phyloP scores from a whole-genome alignment of 768 basidiomycete genomes.

The Panus rudis region DNA sequence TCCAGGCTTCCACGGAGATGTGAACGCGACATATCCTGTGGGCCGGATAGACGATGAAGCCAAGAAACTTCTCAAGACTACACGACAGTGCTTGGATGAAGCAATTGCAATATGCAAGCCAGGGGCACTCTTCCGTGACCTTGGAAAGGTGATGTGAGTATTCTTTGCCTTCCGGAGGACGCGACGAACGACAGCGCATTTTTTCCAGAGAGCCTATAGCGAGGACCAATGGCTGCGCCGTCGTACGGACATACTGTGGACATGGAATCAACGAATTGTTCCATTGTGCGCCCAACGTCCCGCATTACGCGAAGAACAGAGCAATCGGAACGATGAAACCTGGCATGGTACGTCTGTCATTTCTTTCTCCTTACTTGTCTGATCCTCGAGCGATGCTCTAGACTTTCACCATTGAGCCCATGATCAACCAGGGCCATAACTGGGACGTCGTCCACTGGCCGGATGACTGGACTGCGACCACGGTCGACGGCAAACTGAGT shows the following conservation, averaged over 20 bases:
- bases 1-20: slow-evolving; percentile 83
- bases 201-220: slow-evolving; percentile 72
- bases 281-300: slow-evolving; percentile 81
- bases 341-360: slow-evolving; percentile 63
- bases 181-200: no score
- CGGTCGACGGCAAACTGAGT: slow-evolving; percentile 80
- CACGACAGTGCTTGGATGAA: slow-evolving; percentile 79
- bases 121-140: slow-evolving; percentile 80
- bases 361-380: slow-evolving; percentile 3
- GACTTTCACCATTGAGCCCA: slow-evolving; percentile 76
- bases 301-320: slow-evolving; percentile 94
- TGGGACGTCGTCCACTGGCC: slow-evolving; percentile 84
- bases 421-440: slow-evolving; percentile 84
- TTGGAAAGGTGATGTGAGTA: slow-evolving; percentile 82
- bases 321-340: slow-evolving; percentile 89
- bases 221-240: slow-evolving; percentile 76
- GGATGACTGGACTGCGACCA: slow-evolving; percentile 96
- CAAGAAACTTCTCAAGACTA: slow-evolving; percentile 70
- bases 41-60: slow-evolving; percentile 81
- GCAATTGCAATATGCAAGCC: slow-evolving; percentile 93
- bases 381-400: slow-evolving; percentile 15
- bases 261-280: slow-evolving; percentile 87
- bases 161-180: neutral
- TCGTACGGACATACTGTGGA: slow-evolving; percentile 87
- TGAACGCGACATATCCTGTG: slow-evolving; percentile 91